These are phyloP conservation scores for Aureobasidium sp. DNA, from an alignment of 2,329 filamentous ascomycete genomes.

Conservation along the genomic window DNA sequence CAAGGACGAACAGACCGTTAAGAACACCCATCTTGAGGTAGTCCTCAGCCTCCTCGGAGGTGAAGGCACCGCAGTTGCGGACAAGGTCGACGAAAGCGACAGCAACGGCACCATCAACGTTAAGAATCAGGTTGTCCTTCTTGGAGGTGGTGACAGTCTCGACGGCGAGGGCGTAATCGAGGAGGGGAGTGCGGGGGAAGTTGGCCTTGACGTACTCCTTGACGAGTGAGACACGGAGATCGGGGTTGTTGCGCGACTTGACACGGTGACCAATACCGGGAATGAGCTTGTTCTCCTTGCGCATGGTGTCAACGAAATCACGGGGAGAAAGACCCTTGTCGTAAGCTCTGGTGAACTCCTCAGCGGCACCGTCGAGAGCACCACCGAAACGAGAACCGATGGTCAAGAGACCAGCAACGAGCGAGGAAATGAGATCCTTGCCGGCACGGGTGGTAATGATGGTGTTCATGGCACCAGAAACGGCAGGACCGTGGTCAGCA, in stretches of 20 bases:
- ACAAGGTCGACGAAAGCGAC: conserved; percentile 98
- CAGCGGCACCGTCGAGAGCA: conserved; percentile 92
- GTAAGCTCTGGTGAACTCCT: conserved; percentile 97
- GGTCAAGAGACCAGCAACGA: conserved; percentile 94
- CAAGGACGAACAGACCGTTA: conserved; percentile 98
- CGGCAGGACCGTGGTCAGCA: conserved; percentile 95
- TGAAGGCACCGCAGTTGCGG: conserved; percentile 97
- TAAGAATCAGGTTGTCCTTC: conserved; percentile 99
- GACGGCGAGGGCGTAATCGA: conserved; percentile 96
- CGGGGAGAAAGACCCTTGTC: conserved; percentile 97
- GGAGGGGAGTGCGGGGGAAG: conserved; percentile 96
- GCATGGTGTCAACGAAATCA: conserved; percentile 98
- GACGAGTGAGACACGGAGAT: conserved; percentile 97
- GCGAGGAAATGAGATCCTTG: conserved; percentile 93
- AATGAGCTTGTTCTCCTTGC: conserved; percentile 99
- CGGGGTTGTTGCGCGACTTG: conserved; percentile 99
- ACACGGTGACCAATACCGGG: conserved; percentile 98
- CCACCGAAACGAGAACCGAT: conserved; percentile 98
- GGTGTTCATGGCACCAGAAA: conserved; percentile 99
- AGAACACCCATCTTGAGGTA: conserved; percentile 99
- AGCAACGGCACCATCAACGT: conserved; percentile 95
- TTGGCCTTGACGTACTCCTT: conserved; percentile 98
- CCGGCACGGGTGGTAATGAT: conserved; percentile 99
- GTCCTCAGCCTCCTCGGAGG: conserved; percentile 91
- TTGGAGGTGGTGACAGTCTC: conserved; percentile 98